Evolutionary conservation across 139 green algal species (phyloP), one percentile per base, ranked within the genome.

Genomic region (Yamagishiella unicocca): DNA sequence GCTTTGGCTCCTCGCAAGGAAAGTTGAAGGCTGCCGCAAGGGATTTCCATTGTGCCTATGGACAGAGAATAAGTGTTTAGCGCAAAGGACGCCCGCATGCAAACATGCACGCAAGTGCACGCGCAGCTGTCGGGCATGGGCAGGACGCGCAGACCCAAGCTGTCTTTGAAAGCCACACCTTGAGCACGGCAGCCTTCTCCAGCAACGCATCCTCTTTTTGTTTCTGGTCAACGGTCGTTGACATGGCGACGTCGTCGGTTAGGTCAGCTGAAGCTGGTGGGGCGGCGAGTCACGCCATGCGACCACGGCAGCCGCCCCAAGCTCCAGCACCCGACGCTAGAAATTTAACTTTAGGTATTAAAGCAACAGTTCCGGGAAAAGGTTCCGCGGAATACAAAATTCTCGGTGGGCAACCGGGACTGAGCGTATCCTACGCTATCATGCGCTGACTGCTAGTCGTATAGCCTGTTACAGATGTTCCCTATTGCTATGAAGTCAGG

Each of bases 191-290:
- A 2, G 87, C 79, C 43, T 87, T 77, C 35, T 87, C 64, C 0
- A 90, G 66, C 78, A 87, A 38, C 8, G 87, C 87, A 85, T 90
- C 87, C 50, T 90, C 87, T 42, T 90, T 87, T 73, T 67, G 5
- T n/a, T 79, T 87, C 17, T 80, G 81, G 33, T 79, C 81, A 53
- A 33, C 38, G 17, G 38, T 53, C 2, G 70, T 17, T 24, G 70
- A 53, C 70, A 78, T 78, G 40, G 40, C 38, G 38, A 37, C 54
- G n/a, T 45, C 31, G 66, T 78, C 40, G 54, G 70, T 37, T 25
- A 55, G 37, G 37, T 78, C 40, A 78, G 70, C 70, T 78, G 38
- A 78, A 78, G 70, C 70, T 78, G 70, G 17, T 78, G 70, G 70
- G 70, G 70, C 70, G 70, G 70, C 70, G 21, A 78, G 70, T 78